Conservation (phyloP, 2,329 filamentous ascomycete genomes). For the Trichoderma afroharzianum region DNA sequence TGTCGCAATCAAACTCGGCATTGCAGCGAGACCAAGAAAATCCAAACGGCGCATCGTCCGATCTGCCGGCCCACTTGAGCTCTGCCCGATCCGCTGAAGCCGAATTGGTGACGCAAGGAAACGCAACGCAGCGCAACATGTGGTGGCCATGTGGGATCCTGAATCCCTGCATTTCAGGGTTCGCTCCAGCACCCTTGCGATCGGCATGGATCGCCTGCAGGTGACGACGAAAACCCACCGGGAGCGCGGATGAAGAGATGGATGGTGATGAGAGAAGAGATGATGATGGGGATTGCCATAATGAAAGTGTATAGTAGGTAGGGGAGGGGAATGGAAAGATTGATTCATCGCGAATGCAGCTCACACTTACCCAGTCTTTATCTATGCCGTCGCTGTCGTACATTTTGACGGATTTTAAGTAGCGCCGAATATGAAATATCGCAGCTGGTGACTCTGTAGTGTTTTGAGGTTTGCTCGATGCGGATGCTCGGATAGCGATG, state of each 20-base stretch:
- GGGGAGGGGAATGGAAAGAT: not conserved
- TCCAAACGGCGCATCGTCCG: not conserved
- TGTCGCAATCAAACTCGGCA: not conserved
- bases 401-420: not conserved
- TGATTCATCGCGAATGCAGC: not conserved
- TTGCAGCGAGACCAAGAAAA: not conserved
- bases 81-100: constrained; percentile 1
- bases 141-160: not conserved
- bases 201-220: constrained; percentile 4
- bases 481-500: not conserved
- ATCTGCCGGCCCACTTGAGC: not conserved
- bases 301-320: not conserved
- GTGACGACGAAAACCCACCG: constrained; percentile 1
- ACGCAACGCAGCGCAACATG: not conserved
- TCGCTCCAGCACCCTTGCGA: constrained; percentile 1
- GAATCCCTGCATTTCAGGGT: constrained; percentile 15
- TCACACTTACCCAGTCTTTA: not conserved
- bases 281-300: not conserved
- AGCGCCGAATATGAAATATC: not conserved
- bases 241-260: not conserved
- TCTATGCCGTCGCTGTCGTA: not conserved
- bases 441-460: not conserved
- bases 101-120: constrained; percentile 12
- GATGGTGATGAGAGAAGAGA: not conserved
- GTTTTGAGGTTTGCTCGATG: not conserved